These are phyloP conservation scores for Tolypocladium paradoxum DNA, from an alignment of 2,329 filamentous ascomycete species.

Conservation along the genomic window DNA sequence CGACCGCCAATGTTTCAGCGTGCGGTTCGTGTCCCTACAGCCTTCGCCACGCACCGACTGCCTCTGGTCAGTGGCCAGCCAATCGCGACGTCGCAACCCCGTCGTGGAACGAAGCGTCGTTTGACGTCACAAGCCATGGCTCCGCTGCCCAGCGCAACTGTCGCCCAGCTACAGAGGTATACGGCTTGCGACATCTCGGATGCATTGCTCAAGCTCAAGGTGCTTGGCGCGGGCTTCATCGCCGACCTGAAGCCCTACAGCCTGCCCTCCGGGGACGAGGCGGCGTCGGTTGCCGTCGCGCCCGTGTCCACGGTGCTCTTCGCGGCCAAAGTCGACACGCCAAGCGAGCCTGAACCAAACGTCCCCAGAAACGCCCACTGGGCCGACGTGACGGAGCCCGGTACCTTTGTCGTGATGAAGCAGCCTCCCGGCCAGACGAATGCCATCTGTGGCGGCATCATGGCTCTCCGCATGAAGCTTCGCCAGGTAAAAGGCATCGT, in stretches of 20 bases:
- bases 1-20: background rate
- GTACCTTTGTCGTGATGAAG: constrained; percentile 54
- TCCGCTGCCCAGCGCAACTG: constrained; percentile 7
- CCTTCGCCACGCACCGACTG: background rate
- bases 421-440: constrained; percentile 56
- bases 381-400: constrained; percentile 51
- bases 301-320: constrained; percentile 54
- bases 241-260: constrained; percentile 38
- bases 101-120: background rate
- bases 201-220: constrained; percentile 58
- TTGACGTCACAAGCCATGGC: constrained; percentile 1
- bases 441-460: constrained; percentile 66
- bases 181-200: constrained; percentile 55
- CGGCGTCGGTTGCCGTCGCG: constrained; percentile 28
- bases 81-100: background rate
- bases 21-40: background rate
- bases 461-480: constrained; percentile 57
- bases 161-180: constrained; percentile 24
- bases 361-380: constrained; percentile 53
- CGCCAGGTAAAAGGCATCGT: constrained; percentile 50
- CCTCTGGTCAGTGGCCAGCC: background rate
- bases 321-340: constrained; percentile 39
- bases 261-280: constrained; percentile 12
- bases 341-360: constrained; percentile 27
- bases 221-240: constrained; percentile 55